Evolutionary conservation across 2,329 filamentous ascomycete genomes (phyloP).

Genomic region (Phyllosticta citribraziliensis): DNA sequence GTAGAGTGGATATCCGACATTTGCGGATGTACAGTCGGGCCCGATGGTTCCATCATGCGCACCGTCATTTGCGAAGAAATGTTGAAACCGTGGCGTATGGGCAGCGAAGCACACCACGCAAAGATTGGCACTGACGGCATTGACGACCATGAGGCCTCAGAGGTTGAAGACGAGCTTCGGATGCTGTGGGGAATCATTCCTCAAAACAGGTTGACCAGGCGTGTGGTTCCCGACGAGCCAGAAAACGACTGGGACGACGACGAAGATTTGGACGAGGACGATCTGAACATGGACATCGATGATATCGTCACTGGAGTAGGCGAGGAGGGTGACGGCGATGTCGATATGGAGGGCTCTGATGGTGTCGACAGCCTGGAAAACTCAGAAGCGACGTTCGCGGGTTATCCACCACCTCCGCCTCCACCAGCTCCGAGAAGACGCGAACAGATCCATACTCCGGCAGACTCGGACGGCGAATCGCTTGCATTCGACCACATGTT

Average conservation of each 20-base stretch:
- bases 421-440: constrained; percentile 36
- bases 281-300: constrained; percentile 39
- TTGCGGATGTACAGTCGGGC: constrained; percentile 73
- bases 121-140: constrained; percentile 68
- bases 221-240: constrained; percentile 33
- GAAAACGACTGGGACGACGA: constrained; percentile 40
- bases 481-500: constrained; percentile 25
- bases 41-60: constrained; percentile 68
- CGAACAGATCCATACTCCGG: constrained; percentile 56
- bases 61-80: constrained; percentile 84
- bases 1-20: constrained; percentile 95
- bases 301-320: constrained; percentile 24
- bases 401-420: constrained; percentile 56
- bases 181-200: constrained; percentile 14
- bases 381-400: constrained; percentile 67
- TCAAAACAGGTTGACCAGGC: constrained; percentile 11
- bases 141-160: constrained; percentile 66
- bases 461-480: constrained; percentile 63
- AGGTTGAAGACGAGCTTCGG: constrained; percentile 36
- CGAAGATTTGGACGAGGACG: constrained; percentile 36
- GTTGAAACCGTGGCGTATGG: constrained; percentile 75
- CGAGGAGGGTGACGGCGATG: constrained; percentile 38
- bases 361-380: constrained; percentile 61
- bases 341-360: constrained; percentile 39
- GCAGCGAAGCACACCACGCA: constrained; percentile 73